Conservation (phyloP, 2,329 filamentous ascomycete genomes). For the Sarocladium brachiariae region DNA sequence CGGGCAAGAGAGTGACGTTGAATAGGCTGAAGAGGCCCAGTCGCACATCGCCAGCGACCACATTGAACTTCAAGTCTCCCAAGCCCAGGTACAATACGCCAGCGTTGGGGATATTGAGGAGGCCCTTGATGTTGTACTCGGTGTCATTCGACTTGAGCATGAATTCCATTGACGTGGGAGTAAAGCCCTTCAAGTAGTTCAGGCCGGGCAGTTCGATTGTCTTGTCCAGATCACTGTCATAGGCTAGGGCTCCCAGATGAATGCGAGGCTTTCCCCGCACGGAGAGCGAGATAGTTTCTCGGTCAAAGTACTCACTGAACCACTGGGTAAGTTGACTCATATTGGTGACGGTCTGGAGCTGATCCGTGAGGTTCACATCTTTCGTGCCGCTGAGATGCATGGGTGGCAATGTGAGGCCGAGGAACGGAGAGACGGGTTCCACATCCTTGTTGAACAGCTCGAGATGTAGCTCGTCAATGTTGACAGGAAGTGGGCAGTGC, state of each 20-base stretch:
- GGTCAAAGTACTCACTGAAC: slow-evolving; percentile 28
- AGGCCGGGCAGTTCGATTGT: slow-evolving; percentile 28
- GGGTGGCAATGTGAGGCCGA: slow-evolving; percentile 16
- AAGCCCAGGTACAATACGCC: slow-evolving; percentile 31
- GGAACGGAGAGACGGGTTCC: slow-evolving; percentile 19
- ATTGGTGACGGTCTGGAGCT: slow-evolving; percentile 26
- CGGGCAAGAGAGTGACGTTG: slow-evolving; percentile 32
- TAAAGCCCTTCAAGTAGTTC: slow-evolving; percentile 29
- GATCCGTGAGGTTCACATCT: slow-evolving; percentile 21
- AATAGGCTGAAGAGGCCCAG: slow-evolving; percentile 14
- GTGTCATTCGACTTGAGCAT: slow-evolving; percentile 24
- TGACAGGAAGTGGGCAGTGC: slow-evolving; percentile 18
- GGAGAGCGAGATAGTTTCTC: slow-evolving; percentile 23
- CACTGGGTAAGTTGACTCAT: slow-evolving; percentile 27
- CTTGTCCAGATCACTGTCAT: slow-evolving; percentile 28
- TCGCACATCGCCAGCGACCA: neutral
- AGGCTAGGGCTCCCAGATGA: slow-evolving; percentile 29
- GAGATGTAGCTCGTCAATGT: slow-evolving; percentile 27
- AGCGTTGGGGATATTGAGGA: slow-evolving; percentile 32
- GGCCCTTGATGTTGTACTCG: slow-evolving; percentile 30
- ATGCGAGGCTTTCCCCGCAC: slow-evolving; percentile 25
- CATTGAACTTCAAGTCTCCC: slow-evolving; percentile 16
- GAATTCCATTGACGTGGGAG: slow-evolving; percentile 24
- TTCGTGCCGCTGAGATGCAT: slow-evolving; percentile 23
- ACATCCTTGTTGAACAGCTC: slow-evolving; percentile 27